These are phyloP conservation scores for Colletotrichum tabaci DNA, from an alignment of 2,329 filamentous ascomycete genomes.

Conservation along the genomic window DNA sequence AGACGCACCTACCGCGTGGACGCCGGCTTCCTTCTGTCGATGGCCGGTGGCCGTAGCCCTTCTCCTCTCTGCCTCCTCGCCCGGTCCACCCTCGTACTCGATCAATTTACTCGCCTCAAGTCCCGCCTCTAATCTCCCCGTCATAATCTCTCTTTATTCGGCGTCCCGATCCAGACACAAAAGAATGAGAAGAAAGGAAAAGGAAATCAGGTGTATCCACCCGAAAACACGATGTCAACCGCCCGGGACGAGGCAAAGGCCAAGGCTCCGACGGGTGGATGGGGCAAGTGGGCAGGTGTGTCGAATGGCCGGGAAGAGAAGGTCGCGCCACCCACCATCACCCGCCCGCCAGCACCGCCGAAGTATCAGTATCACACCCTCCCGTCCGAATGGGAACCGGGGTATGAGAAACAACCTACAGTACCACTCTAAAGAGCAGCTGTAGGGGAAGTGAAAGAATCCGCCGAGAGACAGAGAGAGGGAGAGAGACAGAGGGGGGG, in stretches of 20 bases:
- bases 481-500: background rate
- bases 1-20: conserved; percentile 34
- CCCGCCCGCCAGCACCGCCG: conserved; percentile 8
- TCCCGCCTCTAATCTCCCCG: background rate
- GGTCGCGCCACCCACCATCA: background rate
- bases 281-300: background rate
- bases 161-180: too few species aligned
- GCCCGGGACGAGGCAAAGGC: background rate
- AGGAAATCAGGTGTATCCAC: conserved; percentile 1
- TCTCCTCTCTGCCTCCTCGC: background rate
- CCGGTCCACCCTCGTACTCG: background rate
- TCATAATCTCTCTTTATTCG: conserved; percentile 9
- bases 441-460: background rate
- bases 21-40: background rate
- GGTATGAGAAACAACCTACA: background rate
- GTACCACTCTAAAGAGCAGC: background rate
- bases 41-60: too few species aligned
- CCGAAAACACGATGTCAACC: background rate
- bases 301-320: conserved; percentile 12
- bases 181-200: background rate
- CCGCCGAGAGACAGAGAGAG: background rate
- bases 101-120: conserved; percentile 15
- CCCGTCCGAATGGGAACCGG: background rate
- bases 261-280: background rate
- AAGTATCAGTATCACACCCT: background rate